Percentiles rank a stretch among this genome's conserved stretches.
Conservation (phyloP, 306 rosid genomes). For the Pyrus pyrifolia region DNA sequence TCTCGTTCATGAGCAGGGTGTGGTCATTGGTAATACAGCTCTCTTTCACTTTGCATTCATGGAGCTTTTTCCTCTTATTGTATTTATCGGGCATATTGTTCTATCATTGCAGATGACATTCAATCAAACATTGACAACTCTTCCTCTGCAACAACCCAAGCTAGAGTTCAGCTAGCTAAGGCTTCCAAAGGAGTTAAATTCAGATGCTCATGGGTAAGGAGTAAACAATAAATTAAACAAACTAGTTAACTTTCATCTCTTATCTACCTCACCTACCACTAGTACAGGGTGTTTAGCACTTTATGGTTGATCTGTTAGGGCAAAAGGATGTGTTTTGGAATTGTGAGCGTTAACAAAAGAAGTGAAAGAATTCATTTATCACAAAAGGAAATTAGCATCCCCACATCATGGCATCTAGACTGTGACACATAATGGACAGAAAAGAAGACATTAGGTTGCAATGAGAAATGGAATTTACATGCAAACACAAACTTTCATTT, state of each 20-base stretch:
- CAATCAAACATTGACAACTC: conserved; percentile 57
- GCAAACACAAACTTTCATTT: neutral
- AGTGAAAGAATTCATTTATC: neutral
- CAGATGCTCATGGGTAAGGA: conserved; percentile 55
- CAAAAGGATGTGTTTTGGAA: neutral
- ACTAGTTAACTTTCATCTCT: neutral
- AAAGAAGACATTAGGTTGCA: neutral
- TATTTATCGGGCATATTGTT: neutral
- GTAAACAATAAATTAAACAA: too few relatives aligned
- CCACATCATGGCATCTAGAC: neutral
- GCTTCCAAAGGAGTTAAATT: conserved; percentile 62
- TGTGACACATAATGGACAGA: neutral
- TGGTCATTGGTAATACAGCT: conserved; percentile 54
- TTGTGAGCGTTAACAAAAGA: neutral
- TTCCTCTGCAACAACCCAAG: conserved; percentile 49
- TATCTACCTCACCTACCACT: neutral
- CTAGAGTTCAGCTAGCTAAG: conserved; percentile 48
- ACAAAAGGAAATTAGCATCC: neutral
- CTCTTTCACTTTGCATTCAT: neutral
- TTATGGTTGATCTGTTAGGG: neutral
- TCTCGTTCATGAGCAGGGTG: conserved; percentile 77
- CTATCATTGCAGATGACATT: conserved; percentile 51
- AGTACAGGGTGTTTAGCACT: too few relatives aligned
- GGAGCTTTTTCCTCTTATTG: neutral
- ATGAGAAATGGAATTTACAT: neutral